Base-by-base conservation (phyloP, 441 rosid genomes). In the Melastoma candidum region DNA sequence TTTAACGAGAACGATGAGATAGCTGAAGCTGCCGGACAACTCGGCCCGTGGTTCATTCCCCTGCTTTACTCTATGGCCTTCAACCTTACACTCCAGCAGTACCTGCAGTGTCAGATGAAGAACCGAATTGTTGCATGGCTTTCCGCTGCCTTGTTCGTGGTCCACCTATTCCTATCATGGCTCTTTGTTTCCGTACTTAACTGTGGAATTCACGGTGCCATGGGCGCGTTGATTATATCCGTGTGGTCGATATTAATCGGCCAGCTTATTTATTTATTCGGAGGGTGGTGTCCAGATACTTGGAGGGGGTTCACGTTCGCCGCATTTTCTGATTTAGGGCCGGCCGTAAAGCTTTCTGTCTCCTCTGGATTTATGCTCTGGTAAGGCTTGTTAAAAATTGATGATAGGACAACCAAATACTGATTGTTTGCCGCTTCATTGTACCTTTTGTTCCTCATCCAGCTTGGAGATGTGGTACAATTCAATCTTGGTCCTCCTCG, bases 31-130 rank as follows among this genome's bases (percentile, higher is more conserved):
- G 81, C 84, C 0, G 86, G 77, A 27, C 32, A 46, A 22, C 69
- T 89, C 43, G 60, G 79, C 14, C 46, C 68, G 0, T 82, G 83
- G 81, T 71, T 82, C 69, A 76, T 80, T 44, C 78, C 83, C 26
- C 13, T 60, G 10, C 56, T 77, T 14, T 79, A 77, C 56, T 59
- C 32, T 5, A 61, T 51, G 0, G 71, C 55, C 12, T 65, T 81
- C 12, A 13, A 27, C 64, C 51, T 62, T 0, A 56, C 77, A 27
- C 59, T 67, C 48, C 84, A 76, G 12, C 66, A 57, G 63, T 81
- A 60, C 59, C 68, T 79, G 12, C 85, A 82, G 56, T 52, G 77
- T 10, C 85, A 82, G 36, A 67, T 70, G 39, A 77, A 63, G 27
- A 80, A 80, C 66, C 11, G 4, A 48, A 49, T 77, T 2, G 13